Evolutionary conservation across 2,329 filamentous ascomycete species (phyloP), one percentile per base, ranked within the genome.

Genomic region (Fusarium abutilonis): DNA sequence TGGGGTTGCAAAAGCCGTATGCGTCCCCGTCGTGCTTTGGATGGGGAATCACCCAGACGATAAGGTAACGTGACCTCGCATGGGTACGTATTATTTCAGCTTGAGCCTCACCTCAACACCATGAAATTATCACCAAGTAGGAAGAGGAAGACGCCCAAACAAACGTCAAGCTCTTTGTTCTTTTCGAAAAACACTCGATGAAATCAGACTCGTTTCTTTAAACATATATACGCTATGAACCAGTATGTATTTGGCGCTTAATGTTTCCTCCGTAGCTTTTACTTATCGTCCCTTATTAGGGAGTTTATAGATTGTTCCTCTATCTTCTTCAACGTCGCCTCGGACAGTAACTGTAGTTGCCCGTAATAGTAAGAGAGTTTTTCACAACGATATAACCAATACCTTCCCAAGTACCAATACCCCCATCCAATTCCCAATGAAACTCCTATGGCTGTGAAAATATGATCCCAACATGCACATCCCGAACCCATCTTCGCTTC

Each of bases 21-120:
- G 19, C 11, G 39, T 60, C 29, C 34, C 34, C 23, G 8, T 26
- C 23, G 23, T 47, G 46, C 40, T 50, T 42, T 8, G 34, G 8
- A 26, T 26, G 36, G 56, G 45, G 41, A 31, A 35, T 35, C 19
- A 29, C 41, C 41, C 41, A 36, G 42, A 21, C 36, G 55, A 57
- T 50, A 52, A 63, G 66, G 66, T 69, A 69, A 69, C 66, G 66
- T 69, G 66, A 69, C 66, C 53, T 52, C 34, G 56, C 29, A 36
- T 6, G 49, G 45, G 51, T 51, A 66, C 50, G 49, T 63, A 56
- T 50, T 47, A 46, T 35, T n/a, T 28, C 29, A 13, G 14, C n/a
- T 45, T 15, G 40, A 59, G 23, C 53, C 21, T 15, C 32, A n/a
- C 23, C 39, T 39, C 31, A 53, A 42, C 52, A 55, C 51, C 42